These are phyloP conservation scores for Metschnikowia amazonensis DNA, from an alignment of 805 yeast genomes.

Conservation along the genomic window DNA sequence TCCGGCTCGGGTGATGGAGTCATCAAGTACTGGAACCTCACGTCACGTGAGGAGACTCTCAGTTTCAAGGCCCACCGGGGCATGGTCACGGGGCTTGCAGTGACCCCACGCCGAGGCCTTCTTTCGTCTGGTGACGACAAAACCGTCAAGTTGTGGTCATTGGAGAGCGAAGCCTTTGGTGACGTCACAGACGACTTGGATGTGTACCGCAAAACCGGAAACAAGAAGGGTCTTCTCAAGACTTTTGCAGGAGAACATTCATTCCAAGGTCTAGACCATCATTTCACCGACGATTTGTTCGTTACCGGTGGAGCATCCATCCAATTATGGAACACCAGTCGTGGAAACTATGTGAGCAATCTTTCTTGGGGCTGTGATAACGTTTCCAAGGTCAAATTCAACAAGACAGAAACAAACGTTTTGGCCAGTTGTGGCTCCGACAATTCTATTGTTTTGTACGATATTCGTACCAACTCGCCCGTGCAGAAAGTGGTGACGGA, in stretches of 20 bases:
- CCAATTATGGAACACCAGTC: slow-evolving; percentile 85
- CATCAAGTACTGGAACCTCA: slow-evolving; percentile 89
- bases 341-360: slow-evolving; percentile 73
- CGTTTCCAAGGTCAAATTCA: slow-evolving; percentile 75
- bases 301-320: slow-evolving; percentile 91
- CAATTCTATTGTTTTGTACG: slow-evolving; percentile 86
- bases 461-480: slow-evolving; percentile 84
- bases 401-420: slow-evolving; percentile 83
- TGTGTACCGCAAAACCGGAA: slow-evolving; percentile 23
- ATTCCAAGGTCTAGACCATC: slow-evolving; percentile 83
- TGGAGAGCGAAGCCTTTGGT: slow-evolving; percentile 51
- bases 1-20: slow-evolving; percentile 96
- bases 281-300: slow-evolving; percentile 64
- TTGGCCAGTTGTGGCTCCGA: slow-evolving; percentile 84
- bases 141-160: slow-evolving; percentile 85
- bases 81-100: slow-evolving; percentile 75
- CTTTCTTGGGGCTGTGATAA: slow-evolving; percentile 97
- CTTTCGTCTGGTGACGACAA: slow-evolving; percentile 90
- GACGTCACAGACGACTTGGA: slow-evolving; percentile 30
- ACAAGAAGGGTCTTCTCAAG: slow-evolving; percentile 57
- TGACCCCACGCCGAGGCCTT: slow-evolving; percentile 58
- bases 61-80: slow-evolving; percentile 89
- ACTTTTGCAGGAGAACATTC: slow-evolving; percentile 83
- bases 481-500: slow-evolving; percentile 84
- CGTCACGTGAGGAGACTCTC: slow-evolving; percentile 68